Evolutionary conservation across 2,329 filamentous ascomycete genomes (phyloP).

Genomic region (Mycosphaerella arachidis): DNA sequence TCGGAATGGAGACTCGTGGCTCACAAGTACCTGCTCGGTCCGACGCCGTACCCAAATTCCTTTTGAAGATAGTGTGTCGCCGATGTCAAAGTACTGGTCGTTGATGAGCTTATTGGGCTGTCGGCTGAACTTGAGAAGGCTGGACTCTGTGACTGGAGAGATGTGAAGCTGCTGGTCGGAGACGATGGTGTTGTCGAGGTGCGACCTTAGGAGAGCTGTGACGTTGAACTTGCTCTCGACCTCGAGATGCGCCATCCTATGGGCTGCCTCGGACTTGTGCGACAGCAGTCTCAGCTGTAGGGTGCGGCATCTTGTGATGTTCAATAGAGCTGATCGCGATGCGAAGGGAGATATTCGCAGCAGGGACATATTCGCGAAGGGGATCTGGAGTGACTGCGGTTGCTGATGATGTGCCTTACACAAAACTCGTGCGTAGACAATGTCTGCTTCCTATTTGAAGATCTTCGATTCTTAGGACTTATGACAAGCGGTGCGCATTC

Average conservation of each 20-base stretch:
- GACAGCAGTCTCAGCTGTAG: background rate
- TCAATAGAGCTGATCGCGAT: background rate
- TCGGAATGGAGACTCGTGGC: background rate
- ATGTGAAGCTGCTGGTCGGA: background rate
- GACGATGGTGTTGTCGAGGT: background rate
- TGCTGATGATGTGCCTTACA: background rate
- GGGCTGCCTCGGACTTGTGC: background rate
- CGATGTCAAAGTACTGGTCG: constrained; percentile 20
- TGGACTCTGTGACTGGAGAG: background rate
- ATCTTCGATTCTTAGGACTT: too few species aligned
- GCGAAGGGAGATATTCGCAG: background rate
- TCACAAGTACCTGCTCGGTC: background rate
- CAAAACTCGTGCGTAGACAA: background rate
- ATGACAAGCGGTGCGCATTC: too few species aligned
- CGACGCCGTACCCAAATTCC: constrained; percentile 18
- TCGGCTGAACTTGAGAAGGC: background rate
- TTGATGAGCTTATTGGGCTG: constrained; percentile 8
- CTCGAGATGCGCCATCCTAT: constrained; percentile 5
- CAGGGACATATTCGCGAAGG: background rate
- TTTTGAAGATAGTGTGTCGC: constrained; percentile 5
- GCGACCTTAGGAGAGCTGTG: constrained; percentile 2
- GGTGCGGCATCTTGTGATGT: background rate
- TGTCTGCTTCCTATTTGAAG: too few species aligned
- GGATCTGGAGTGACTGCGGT: background rate
- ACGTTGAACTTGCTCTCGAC: constrained; percentile 21